Conservation (phyloP, 2,329 filamentous ascomycete genomes). For the Emmonsiellopsis sp. region DNA sequence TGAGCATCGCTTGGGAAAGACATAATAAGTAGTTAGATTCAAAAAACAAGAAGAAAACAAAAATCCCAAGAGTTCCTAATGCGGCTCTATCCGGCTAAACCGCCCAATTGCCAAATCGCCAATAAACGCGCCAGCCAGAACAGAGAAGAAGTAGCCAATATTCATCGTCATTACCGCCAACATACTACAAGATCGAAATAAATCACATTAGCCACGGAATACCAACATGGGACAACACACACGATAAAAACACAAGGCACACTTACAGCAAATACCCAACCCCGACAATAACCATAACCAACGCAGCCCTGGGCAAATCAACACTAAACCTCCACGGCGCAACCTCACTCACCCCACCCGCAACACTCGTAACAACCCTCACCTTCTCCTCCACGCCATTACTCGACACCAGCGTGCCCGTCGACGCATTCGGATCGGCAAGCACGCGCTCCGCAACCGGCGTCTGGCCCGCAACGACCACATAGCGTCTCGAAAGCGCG, state of each 20-base stretch:
- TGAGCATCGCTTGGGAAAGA: not conserved
- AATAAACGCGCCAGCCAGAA: slow-evolving; percentile 72
- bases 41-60: not conserved
- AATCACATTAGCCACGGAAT: not conserved
- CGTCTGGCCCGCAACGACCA: slow-evolving; percentile 59
- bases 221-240: not conserved
- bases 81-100: slow-evolving; percentile 46
- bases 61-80: slow-evolving; percentile 27
- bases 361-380: slow-evolving; percentile 55
- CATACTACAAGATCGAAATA: slow-evolving; percentile 48
- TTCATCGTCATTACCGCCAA: slow-evolving; percentile 86
- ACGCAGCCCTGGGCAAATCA: slow-evolving; percentile 61
- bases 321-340: slow-evolving; percentile 73
- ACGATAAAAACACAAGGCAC: not conserved
- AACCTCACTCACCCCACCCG: slow-evolving; percentile 25
- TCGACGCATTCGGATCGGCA: slow-evolving; percentile 52
- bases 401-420: slow-evolving; percentile 56
- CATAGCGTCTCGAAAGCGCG: slow-evolving; percentile 66
- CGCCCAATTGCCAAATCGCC: slow-evolving; percentile 74
- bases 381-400: slow-evolving; percentile 77
- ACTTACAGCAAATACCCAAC: slow-evolving; percentile 81
- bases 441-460: slow-evolving; percentile 50
- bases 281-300: slow-evolving; percentile 64
- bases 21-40: not conserved
- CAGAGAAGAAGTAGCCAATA: slow-evolving; percentile 71